Base-by-base conservation (phyloP, 805 yeast genomes). In the Hanseniaspora hatyaiensis region DNA sequence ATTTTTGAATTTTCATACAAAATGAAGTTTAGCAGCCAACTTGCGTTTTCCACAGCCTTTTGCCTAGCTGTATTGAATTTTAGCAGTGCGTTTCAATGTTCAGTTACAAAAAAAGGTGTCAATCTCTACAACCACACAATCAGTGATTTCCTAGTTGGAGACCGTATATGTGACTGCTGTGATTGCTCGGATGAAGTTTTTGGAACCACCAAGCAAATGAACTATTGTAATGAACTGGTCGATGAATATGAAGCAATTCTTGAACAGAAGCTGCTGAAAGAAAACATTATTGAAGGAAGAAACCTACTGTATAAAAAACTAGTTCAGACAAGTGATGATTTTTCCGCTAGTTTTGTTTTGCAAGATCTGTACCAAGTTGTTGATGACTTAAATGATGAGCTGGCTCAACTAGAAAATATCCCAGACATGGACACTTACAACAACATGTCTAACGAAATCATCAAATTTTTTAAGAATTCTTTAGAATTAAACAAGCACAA, bases 111-210 rank as follows among this genome's bases (percentile, higher is more conserved):
- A 16, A 28, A 37, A 8, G 13, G 23, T 16, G 22, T 8, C 18
- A 9, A 18, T 37, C 13, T 75, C 54, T 57, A 70, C 4, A 75
- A 87, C 0, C 68, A 70, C 8, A 74, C 68, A 52, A 71, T 92
- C 12, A 80, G 86, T 4, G 71, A 78, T 6, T 75, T 68, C 55
- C 72, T 78, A 50, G 82, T 92, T 15, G 77, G 80, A 56, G 98
- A 92, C 63, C 96, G 96, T 0, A 78, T 80, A 2, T 92, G 98
- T 65, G 98, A 92, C 60, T 92, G 98, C 63, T 92, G 98, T 64
- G 98, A 92, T 64, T 97, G 98, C 8, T 73, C 86, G 1, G 98
- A 92, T 63, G 98, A 92, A 61, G 11, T n/a, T n/a, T 61, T 29
- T 9, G 11, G 18, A 4, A 19, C 18, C 15, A 12, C 18, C 12